Percentiles rank a stretch among this genome's conserved stretches.
Conservation (phyloP, 2,329 filamentous ascomycete genomes). For the Arachnopeziza araneosa region DNA sequence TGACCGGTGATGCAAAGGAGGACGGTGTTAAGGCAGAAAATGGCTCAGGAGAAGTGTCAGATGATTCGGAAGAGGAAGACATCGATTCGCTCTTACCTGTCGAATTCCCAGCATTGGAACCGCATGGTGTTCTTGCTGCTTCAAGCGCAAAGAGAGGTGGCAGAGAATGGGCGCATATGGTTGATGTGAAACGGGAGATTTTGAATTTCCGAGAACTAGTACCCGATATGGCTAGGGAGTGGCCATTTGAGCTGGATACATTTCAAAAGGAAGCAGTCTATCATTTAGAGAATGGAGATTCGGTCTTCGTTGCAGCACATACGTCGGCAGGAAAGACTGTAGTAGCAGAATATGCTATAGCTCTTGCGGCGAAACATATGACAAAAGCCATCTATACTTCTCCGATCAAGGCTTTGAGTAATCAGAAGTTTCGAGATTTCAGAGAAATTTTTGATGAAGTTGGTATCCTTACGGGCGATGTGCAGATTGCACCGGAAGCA, state of each 20-base stretch:
- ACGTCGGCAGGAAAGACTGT: constrained; percentile 98
- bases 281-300: constrained; percentile 92
- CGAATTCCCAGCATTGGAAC: constrained; percentile 88
- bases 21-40: constrained; percentile 23
- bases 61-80: constrained; percentile 47
- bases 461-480: constrained; percentile 92
- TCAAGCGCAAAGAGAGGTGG: constrained; percentile 68
- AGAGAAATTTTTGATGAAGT: constrained; percentile 87
- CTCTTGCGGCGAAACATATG: constrained; percentile 95
- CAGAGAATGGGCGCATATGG: constrained; percentile 96
- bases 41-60: constrained; percentile 25
- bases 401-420: constrained; percentile 95
- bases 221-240: constrained; percentile 91
- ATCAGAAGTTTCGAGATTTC: constrained; percentile 98
- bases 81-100: constrained; percentile 86
- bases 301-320: constrained; percentile 95
- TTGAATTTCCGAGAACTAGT: constrained; percentile 92
- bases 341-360: constrained; percentile 96
- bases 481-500: constrained; percentile 95
- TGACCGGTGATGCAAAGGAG: constrained; percentile 30
- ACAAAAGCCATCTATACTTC: constrained; percentile 99
- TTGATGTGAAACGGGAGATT: constrained; percentile 89
- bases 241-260: constrained; percentile 95
- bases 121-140: constrained; percentile 68
- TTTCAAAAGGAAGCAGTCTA: constrained; percentile 99